These are phyloP conservation scores for Melastoma candidum DNA, from an alignment of 441 rosid species.

Conservation along the genomic window DNA sequence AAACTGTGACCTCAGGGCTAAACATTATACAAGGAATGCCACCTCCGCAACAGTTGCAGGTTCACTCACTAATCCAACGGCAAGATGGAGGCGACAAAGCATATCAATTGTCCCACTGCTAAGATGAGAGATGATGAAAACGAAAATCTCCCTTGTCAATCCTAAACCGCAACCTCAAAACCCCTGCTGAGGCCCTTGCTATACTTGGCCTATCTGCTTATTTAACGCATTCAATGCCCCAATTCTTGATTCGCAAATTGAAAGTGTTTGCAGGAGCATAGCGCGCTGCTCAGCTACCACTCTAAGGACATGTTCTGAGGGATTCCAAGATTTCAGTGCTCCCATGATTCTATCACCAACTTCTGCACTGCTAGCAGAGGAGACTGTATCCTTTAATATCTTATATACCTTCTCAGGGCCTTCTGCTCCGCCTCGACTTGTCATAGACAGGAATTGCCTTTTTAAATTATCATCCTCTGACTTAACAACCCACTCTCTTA, in stretches of 20 bases:
- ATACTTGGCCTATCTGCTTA: conserved; percentile 49
- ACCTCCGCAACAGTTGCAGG: too few species aligned
- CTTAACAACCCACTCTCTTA: conserved; percentile 31
- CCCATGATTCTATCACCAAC: conserved; percentile 49
- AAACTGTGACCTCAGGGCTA: too few species aligned
- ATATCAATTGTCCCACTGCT: too few species aligned
- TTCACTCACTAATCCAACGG: too few species aligned
- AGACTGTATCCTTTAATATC: conserved; percentile 32
- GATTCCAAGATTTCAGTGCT: conserved; percentile 60
- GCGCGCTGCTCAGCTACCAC: conserved; percentile 34
- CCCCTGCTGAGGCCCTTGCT: conserved; percentile 11
- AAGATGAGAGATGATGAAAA: too few species aligned
- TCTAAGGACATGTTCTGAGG: conserved; percentile 48
- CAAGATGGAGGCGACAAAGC: too few species aligned
- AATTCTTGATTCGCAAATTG: conserved; percentile 55
- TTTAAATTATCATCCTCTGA: conserved; percentile 54
- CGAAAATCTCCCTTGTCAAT: too few species aligned
- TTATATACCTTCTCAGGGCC: conserved; percentile 68
- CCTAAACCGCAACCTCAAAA: too few species aligned
- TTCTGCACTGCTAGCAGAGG: conserved; percentile 35
- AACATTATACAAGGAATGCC: too few species aligned
- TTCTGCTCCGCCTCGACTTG: conserved; percentile 28
- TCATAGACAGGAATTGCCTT: conserved; percentile 32
- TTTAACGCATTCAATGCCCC: conserved; percentile 45
- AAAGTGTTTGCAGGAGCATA: conserved; percentile 39